Percentiles rank a stretch among this genome's conserved stretches.
Evolutionary conservation across 2,329 filamentous ascomycete species (phyloP).

Genomic region (Davidsoniella australis): DNA sequence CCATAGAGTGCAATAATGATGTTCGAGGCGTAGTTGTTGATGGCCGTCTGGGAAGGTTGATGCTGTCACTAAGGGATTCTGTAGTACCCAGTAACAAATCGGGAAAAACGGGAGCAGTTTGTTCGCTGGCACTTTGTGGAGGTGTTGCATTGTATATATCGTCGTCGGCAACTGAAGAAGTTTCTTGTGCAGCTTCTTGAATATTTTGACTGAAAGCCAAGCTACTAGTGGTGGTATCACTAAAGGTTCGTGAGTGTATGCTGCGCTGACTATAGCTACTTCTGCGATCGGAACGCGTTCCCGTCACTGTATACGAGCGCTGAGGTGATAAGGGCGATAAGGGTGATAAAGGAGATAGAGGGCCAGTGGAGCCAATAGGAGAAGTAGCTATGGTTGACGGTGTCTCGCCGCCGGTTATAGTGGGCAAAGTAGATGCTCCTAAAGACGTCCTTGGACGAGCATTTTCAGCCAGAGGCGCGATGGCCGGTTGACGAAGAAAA

Average conservation of each 20-base stretch:
- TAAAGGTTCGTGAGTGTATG: background rate
- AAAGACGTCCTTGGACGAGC: background rate
- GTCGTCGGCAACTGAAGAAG: background rate
- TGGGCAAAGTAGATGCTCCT: background rate
- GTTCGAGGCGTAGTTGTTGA: background rate
- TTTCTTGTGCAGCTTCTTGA: background rate
- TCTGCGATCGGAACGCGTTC: background rate
- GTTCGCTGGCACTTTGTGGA: too few relatives aligned
- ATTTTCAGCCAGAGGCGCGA: slow-evolving; percentile 21
- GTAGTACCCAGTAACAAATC: background rate
- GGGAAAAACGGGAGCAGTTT: too few relatives aligned
- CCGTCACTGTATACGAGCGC: background rate
- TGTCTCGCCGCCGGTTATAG: background rate
- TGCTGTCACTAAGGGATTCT: background rate
- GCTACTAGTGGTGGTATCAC: background rate
- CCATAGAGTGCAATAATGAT: background rate
- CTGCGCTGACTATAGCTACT: too few relatives aligned
- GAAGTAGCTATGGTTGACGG: background rate
- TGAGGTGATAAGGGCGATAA: slow-evolving; percentile 1
- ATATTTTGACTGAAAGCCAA: background rate
- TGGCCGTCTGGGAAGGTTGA: background rate
- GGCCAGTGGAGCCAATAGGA: background rate
- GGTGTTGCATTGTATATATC: background rate
- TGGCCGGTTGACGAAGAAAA: slow-evolving; percentile 34
- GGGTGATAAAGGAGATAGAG: slow-evolving; percentile 2